Evolutionary conservation across 2,329 filamentous ascomycete genomes (phyloP).

Genomic region (Colletotrichum liriopes): DNA sequence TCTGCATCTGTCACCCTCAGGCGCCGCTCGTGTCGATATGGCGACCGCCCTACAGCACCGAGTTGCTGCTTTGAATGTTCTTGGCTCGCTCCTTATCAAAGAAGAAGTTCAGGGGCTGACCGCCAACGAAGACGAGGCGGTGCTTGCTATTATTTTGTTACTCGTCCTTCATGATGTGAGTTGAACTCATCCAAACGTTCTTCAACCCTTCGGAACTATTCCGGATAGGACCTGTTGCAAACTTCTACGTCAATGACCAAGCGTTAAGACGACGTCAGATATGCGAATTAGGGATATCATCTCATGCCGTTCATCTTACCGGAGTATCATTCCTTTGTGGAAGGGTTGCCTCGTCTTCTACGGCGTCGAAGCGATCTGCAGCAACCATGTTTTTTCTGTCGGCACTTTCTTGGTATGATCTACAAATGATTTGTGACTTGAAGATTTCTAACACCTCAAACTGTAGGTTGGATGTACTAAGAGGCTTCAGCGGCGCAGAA

Average conservation of each 20-base stretch:
- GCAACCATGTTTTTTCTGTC: constrained; percentile 48
- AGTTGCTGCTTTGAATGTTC: constrained; percentile 45
- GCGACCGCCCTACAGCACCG: constrained; percentile 45
- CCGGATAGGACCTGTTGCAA: not conserved
- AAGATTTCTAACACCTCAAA: no score
- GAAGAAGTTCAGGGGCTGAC: constrained; percentile 42
- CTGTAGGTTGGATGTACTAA: constrained; percentile 49
- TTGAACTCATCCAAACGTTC: not conserved
- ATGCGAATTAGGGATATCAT: constrained; percentile 48
- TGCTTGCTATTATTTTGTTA: constrained; percentile 47
- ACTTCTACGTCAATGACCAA: not conserved
- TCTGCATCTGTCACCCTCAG: constrained; percentile 43
- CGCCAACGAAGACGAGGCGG: constrained; percentile 45
- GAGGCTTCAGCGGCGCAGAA: constrained; percentile 51
- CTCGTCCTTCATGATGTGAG: constrained; percentile 49
- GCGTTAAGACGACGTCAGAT: constrained; percentile 43
- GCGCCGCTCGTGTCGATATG: constrained; percentile 31
- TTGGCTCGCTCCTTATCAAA: constrained; percentile 44
- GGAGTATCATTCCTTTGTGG: constrained; percentile 49
- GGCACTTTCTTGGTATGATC: constrained; percentile 46
- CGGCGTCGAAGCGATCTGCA: constrained; percentile 40
- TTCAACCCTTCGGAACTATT: not conserved
- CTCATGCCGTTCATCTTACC: constrained; percentile 48
- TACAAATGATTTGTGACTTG: not conserved
- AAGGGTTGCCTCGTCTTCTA: constrained; percentile 42